phyloP scores from a whole-genome alignment of 306 rosid genomes.

The Argentina anserina region DNA sequence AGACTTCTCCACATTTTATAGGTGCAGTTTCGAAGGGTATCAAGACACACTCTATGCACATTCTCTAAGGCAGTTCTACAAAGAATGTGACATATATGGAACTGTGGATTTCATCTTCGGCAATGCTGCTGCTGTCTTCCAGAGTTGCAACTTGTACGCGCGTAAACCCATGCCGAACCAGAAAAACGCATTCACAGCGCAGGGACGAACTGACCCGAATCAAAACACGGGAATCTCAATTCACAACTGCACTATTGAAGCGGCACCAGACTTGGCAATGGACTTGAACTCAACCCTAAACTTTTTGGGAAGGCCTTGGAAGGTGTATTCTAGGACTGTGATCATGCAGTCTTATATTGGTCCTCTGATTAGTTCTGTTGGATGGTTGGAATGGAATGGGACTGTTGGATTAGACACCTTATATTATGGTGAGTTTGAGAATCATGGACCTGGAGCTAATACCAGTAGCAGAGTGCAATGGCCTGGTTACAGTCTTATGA shows the following conservation, averaged over 20 bases:
- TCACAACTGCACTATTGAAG: conserved; percentile 66
- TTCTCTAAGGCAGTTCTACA: conserved; percentile 72
- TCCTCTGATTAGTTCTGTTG: conserved; percentile 41
- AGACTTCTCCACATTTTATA: conserved; percentile 67
- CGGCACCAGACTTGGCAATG: conserved; percentile 48
- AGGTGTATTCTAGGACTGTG: conserved; percentile 67
- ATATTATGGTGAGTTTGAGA: conserved; percentile 63
- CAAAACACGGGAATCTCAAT: conserved; percentile 69
- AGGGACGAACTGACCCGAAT: conserved; percentile 64
- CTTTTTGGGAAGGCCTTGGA: conserved; percentile 69
- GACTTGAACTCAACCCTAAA: conserved; percentile 22
- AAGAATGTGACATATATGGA: conserved; percentile 65
- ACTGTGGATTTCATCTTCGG: conserved; percentile 82
- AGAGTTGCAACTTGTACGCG: conserved; percentile 51
- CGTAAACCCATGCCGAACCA: conserved; percentile 50
- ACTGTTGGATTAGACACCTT: conserved; percentile 57
- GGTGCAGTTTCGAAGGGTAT: conserved; percentile 81
- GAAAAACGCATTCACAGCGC: conserved; percentile 59
- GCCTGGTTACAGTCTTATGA: conserved; percentile 62
- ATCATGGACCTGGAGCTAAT: conserved; percentile 64
- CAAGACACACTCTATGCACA: conserved; percentile 84
- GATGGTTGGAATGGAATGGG: conserved; percentile 81
- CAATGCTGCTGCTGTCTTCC: conserved; percentile 71
- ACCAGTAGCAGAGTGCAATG: conserved; percentile 55
- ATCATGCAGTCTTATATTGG: conserved; percentile 72